Conservation (phyloP, 2,329 filamentous ascomycete genomes). For the Zalaria obscura region DNA sequence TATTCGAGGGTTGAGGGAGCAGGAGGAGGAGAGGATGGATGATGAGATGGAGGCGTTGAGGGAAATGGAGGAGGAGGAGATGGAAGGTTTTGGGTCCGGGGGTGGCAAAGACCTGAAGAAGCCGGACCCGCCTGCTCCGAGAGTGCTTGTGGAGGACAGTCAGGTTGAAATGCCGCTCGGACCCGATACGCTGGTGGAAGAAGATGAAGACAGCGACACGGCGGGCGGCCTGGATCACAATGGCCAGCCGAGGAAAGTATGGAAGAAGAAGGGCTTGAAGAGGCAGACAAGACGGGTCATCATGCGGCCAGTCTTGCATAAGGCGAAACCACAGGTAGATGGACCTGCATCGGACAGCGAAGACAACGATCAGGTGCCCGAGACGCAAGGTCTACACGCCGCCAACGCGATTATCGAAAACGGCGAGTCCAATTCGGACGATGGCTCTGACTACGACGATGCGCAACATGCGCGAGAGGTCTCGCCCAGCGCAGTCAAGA, state of each 20-base stretch:
- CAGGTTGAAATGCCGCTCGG: constrained; percentile 31
- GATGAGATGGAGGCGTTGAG: constrained; percentile 61
- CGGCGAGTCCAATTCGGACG: not conserved
- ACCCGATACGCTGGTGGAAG: constrained; percentile 28
- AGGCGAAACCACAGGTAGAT: constrained; percentile 6
- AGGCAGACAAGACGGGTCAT: constrained; percentile 57
- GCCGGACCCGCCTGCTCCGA: constrained; percentile 11
- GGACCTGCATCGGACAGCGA: not conserved
- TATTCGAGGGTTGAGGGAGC: constrained; percentile 53
- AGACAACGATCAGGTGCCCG: constrained; percentile 3
- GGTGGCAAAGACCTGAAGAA: too few species aligned
- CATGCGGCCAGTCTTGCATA: constrained; percentile 15
- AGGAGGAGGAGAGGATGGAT: constrained; percentile 55
- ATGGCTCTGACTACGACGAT: constrained; percentile 4
- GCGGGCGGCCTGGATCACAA: constrained; percentile 30
- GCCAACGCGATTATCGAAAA: not conserved
- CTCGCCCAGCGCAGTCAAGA: constrained; percentile 5
- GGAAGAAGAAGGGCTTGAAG: constrained; percentile 77
- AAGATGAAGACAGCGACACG: constrained; percentile 36
- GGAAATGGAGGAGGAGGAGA: constrained; percentile 46
- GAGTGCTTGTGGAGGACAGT: constrained; percentile 27
- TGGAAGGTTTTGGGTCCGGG: constrained; percentile 3
- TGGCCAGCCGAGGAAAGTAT: constrained; percentile 47
- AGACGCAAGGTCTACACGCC: constrained; percentile 3
- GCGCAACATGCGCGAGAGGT: constrained; percentile 1